A percentile compares a stretch with the other conserved stretches of the same genome.
These are phyloP conservation scores for Ophiostoma ulmi DNA, from an alignment of 2,329 filamentous ascomycete species.

Conservation along the genomic window DNA sequence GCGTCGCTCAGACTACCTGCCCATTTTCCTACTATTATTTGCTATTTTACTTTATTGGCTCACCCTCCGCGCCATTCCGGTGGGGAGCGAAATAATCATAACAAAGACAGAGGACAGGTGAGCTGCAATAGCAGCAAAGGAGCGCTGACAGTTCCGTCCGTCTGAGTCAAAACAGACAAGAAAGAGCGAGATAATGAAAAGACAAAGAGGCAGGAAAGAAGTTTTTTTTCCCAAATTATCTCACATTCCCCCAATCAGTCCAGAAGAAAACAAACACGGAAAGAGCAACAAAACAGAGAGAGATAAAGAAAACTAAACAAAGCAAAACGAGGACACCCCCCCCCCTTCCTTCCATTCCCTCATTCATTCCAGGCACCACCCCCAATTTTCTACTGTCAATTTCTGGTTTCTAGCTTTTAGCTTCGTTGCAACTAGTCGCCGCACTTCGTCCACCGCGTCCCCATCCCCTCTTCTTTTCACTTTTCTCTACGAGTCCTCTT, in stretches of 20 bases:
- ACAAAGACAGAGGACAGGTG: not conserved
- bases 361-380: slow-evolving; percentile 15
- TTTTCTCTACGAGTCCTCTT: not conserved
- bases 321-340: not conserved
- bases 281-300: not conserved
- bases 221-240: not conserved
- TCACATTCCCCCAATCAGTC: not conserved
- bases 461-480: slow-evolving; percentile 4
- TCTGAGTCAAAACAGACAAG: not conserved
- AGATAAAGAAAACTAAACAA: not conserved
- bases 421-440: not conserved
- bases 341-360: not conserved
- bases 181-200: not conserved
- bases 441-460: not conserved
- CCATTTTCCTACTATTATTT: not conserved
- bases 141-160: no score
- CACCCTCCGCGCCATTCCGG: slow-evolving; percentile 7
- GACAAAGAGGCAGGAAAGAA: not conserved
- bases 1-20: not conserved
- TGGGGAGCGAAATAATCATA: not conserved
- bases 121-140: no score
- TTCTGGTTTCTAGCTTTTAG: not conserved
- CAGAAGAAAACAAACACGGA: not conserved
- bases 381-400: slow-evolving; percentile 1
- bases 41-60: not conserved